Evolutionary conservation across 129 eudicot species (phyloP).

Genomic region (Lactuca sativa): DNA sequence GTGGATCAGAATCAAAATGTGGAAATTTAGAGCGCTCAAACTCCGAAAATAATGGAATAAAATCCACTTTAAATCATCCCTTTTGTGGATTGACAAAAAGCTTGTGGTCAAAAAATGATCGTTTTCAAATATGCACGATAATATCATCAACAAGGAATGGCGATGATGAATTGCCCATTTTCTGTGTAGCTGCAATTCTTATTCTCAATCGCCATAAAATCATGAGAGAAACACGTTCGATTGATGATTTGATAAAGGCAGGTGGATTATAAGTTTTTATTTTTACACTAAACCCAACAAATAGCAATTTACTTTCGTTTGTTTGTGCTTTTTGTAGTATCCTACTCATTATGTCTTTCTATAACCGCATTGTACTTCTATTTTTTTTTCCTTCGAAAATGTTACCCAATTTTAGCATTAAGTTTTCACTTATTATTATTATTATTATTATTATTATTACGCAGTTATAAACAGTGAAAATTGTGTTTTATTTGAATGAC

Average conservation of each 20-base stretch:
- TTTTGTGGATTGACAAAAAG: constrained; percentile 85
- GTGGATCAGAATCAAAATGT: constrained; percentile 44
- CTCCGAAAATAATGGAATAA: constrained; percentile 57
- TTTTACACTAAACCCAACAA: too few species aligned
- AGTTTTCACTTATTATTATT: too few species aligned
- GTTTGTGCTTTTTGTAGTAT: too few species aligned
- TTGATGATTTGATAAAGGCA: constrained; percentile 97
- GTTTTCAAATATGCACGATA: constrained; percentile 47
- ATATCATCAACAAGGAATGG: constrained; percentile 62
- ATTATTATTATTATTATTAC: too few species aligned
- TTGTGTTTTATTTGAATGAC: too few species aligned
- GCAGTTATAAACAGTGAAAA: too few species aligned
- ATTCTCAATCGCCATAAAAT: constrained; percentile 84
- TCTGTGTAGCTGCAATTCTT: constrained; percentile 88
- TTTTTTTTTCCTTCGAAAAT: too few species aligned
- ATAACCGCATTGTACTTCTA: too few species aligned
- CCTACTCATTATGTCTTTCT: too few species aligned
- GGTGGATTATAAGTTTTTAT: constrained; percentile 15
- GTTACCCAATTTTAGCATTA: too few species aligned
- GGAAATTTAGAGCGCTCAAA: constrained; percentile 46
- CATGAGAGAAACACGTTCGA: constrained; percentile 76
- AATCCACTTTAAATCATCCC: constrained; percentile 55
- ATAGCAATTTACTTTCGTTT: too few species aligned
- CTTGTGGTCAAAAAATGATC: constrained; percentile 77
- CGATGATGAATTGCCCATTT: constrained; percentile 86